Conservation (phyloP, 345 rosid genomes). For the Rhodamnia rubescens region DNA sequence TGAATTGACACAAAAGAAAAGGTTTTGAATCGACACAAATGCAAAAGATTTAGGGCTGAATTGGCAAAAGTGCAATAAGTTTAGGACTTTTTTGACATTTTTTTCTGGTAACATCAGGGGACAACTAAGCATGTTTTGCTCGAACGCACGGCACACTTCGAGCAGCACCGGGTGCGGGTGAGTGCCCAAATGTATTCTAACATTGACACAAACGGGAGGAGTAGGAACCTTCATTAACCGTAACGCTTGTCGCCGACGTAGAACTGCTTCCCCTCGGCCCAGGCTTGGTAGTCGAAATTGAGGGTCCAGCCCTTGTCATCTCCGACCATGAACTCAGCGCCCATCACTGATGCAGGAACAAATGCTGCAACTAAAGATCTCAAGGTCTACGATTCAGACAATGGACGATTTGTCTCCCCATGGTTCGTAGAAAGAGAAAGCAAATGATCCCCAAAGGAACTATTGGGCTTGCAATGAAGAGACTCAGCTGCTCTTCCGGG, state of each 20-base stretch:
- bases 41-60: no score
- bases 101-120: neutral
- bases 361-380: neutral
- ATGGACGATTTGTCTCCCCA: neutral
- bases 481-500: neutral
- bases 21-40: no score
- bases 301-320: constrained; percentile 30
- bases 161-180: no score
- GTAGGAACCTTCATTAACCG: no score
- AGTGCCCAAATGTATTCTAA: no score
- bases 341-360: neutral
- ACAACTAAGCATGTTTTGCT: neutral
- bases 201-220: no score
- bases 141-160: neutral
- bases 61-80: no score
- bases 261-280: constrained; percentile 10
- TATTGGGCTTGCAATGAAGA: neutral
- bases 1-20: no score
- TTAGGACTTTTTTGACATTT: no score
- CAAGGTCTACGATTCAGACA: no score
- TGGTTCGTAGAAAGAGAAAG: no score
- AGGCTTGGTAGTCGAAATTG: constrained; percentile 15
- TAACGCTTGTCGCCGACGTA: constrained; percentile 15
- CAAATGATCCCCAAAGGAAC: no score
- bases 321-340: constrained; percentile 21